A percentile compares a stretch with the other conserved stretches of the same genome.
phyloP scores from a whole-genome alignment of 2,329 filamentous ascomycete species.

The Ascochyta viciae-villosae region DNA sequence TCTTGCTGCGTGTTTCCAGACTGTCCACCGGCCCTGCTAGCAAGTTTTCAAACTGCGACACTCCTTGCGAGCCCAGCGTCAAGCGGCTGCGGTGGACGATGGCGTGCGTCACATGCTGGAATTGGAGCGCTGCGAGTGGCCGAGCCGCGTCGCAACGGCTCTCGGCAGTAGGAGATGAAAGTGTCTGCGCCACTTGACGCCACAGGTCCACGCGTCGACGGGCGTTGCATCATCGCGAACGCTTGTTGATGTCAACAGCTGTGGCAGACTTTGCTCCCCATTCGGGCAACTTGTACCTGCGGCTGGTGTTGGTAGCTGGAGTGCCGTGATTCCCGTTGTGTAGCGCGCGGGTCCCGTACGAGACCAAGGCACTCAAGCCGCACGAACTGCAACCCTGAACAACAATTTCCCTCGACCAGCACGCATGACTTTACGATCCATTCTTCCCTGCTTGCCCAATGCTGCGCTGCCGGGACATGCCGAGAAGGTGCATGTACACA shows the following conservation, averaged over 20 bases:
- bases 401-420: too few species aligned
- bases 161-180: conserved; percentile 1
- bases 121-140: background rate
- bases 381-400: too few species aligned
- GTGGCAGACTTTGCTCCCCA: background rate
- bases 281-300: conserved; percentile 1
- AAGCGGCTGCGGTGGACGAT: conserved; percentile 1
- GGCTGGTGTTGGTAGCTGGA: background rate
- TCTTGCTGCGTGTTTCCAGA: background rate
- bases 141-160: background rate
- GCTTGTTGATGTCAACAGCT: conserved; percentile 10
- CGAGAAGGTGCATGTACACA: too few species aligned
- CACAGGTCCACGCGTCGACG: conserved; percentile 11
- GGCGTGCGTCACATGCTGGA: conserved; percentile 8
- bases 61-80: conserved; percentile 6
- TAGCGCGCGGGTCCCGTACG: too few species aligned
- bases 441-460: too few species aligned
- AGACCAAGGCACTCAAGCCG: too few species aligned
- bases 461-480: too few species aligned
- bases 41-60: conserved; percentile 1
- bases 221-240: conserved; percentile 20
- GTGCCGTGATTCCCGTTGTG: conserved; percentile 12
- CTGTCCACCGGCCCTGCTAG: background rate
- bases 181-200: conserved; percentile 6
- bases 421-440: too few species aligned